Base-by-base conservation (phyloP, 2,329 filamentous ascomycete genomes). In the Botrytis elliptica region DNA sequence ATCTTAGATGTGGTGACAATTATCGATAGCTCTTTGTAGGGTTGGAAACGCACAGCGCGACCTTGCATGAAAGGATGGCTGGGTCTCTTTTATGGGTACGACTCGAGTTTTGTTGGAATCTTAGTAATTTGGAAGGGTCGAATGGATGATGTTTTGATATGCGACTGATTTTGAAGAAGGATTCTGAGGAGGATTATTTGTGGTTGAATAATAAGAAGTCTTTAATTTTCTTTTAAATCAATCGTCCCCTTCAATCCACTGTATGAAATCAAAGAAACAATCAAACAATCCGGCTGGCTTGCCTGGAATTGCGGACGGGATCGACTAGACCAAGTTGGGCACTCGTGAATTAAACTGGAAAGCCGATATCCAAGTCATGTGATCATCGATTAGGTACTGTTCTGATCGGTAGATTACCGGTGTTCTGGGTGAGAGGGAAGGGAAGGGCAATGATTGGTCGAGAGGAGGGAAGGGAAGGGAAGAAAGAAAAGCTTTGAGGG, bases 31-130 rank as follows among this genome's bases (percentile, higher is more conserved):
- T 59, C 68, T 75, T 73, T 77, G 74, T 67, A 73, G 73, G 74
- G 70, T 75, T 75, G 74, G 77, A 75, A 76, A 78, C 75, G 77
- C 72, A 77, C 72, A 75, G 75, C 78, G 79, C 78, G 78, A 78
- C 77, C 77, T 78, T 78, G 77, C 75, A 77, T 77, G 74, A 75
- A 77, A 77, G 73, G 75, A 74, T 74, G 77, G 76, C 75, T 76
- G 76, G 73, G 70, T 71, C 42, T 65, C 66, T 64, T 63, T 73
- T 71, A 63, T 40, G 60, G 71, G 64, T 73, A 72, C 62, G 44
- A 74, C 70, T 70, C n/a, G 72, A 69, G 36, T 57, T 65, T 63
- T 70, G 57, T 71, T 60, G 68, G 59, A 49, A 59, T n/a, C 52
- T 44, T 69, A 14, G 62, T 62, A 44, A 40, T 69, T 36, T 49